phyloP scores from a whole-genome alignment of 2,329 filamentous ascomycete genomes.

The Aureobasidium melanogenum region DNA sequence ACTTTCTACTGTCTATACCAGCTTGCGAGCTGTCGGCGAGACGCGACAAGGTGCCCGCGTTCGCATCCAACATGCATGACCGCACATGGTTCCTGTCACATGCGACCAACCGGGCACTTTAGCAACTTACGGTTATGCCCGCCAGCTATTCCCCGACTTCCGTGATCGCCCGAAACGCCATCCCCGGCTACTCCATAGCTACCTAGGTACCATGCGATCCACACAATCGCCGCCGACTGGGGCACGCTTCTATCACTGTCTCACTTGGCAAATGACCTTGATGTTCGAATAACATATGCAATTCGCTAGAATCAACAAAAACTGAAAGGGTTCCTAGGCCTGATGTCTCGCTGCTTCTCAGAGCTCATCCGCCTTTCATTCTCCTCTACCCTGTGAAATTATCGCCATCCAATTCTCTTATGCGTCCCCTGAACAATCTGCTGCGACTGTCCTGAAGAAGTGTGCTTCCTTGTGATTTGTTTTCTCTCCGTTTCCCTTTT shows the following conservation, averaged over 20 bases:
- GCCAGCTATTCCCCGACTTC: not conserved
- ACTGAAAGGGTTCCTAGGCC: not conserved
- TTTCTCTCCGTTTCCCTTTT: not conserved
- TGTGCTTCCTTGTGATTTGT: not conserved
- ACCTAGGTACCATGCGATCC: too few relatives aligned
- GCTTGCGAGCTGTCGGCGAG: not conserved
- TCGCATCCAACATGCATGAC: not conserved
- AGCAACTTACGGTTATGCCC: not conserved
- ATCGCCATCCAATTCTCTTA: not conserved
- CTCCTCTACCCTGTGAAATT: not conserved
- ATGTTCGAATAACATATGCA: not conserved
- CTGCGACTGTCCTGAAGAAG: not conserved
- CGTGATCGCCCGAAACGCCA: not conserved
- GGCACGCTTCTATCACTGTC: not conserved
- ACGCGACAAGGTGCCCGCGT: not conserved
- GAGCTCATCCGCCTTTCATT: not conserved
- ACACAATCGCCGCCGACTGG: not conserved
- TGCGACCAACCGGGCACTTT: conserved; percentile 8
- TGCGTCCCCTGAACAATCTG: not conserved
- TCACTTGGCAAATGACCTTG: conserved; percentile 10
- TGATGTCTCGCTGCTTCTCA: not conserved
- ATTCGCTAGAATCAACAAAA: not conserved
- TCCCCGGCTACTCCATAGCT: not conserved
- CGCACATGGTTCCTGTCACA: not conserved
- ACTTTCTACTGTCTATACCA: not conserved